Base-by-base conservation (phyloP, 768 basidiomycete genomes). In the Melanogaster broomeanus region DNA sequence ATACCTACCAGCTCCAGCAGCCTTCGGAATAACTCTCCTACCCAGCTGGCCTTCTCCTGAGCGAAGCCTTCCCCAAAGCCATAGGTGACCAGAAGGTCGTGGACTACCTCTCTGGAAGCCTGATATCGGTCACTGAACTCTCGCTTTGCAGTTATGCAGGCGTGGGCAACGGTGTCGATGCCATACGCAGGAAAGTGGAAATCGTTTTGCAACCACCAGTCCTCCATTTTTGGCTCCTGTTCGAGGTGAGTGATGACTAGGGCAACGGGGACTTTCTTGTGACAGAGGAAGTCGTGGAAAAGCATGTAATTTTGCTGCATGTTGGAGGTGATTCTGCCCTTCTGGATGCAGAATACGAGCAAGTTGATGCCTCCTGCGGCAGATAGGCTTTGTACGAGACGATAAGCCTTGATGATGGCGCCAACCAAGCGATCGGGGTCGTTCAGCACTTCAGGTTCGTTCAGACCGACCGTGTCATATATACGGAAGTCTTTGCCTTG, bases 291-390 rank as follows among this genome's bases (percentile, higher is more conserved):
- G 13, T 71, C 67, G 21, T 62, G 44, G 56, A 74, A 72, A 25
- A 70, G 55, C 12, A 34, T 39, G 48, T 72, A 74, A 45, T 70
- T 70, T 6, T 61, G 61, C 42, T 58, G 56, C 55, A 55, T 63
- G 25, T 53, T 63, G 7, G 37, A 40, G 9, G 61, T 72, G 51
- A 69, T 63, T 56, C 70, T 61, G 24, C 67, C 64, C 38, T 45
- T 68, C 15, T 67, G 69, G 56, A 76, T 63, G 42, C 70, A 69
- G 49, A 70, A 77, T 12, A 77, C 57, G 21, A 78, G 63, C 37
- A 78, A 64, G 60, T 62, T 68, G 28, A 79, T 59, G 8, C 77
- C 77, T 6, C 63, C 70, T 6, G 61, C 58, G 5, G 57, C 55
- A 15, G 60, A 52, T 34, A 77, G 56, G 22, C 33, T 57, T 40